phyloP scores from a whole-genome alignment of 129 eudicot genomes.

The Tanacetum coccineum region DNA sequence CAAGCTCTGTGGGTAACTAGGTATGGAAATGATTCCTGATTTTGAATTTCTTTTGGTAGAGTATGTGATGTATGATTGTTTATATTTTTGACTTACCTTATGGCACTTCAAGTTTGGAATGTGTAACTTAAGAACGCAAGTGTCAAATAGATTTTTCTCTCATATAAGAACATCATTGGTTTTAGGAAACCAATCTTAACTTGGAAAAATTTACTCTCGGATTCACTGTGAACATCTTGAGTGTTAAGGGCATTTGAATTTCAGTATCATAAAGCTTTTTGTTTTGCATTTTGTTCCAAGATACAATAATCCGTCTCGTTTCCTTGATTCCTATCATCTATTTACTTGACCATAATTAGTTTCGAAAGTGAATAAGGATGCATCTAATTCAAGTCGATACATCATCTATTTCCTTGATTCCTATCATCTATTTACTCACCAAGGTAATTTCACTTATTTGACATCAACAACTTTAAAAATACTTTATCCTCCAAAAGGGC shows the following conservation, averaged over 20 bases:
- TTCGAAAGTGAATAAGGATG: too few relatives aligned
- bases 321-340: too few relatives aligned
- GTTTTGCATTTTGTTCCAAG: background rate
- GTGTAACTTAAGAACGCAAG: slow-evolving; percentile 24
- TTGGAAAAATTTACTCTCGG: background rate
- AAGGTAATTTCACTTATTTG: too few relatives aligned
- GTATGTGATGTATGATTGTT: slow-evolving; percentile 25
- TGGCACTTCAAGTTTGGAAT: slow-evolving; percentile 1
- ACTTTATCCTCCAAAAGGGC: too few relatives aligned
- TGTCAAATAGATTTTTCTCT: slow-evolving; percentile 16
- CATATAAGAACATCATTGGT: slow-evolving; percentile 27
- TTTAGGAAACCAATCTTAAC: background rate
- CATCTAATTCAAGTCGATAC: too few relatives aligned
- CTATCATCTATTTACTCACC: too few relatives aligned
- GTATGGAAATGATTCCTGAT: slow-evolving; percentile 20
- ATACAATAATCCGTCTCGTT: too few relatives aligned
- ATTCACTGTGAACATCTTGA: background rate
- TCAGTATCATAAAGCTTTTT: background rate
- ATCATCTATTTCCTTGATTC: too few relatives aligned
- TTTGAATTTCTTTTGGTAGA: slow-evolving; percentile 8
- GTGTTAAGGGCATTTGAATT: background rate
- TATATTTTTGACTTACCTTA: slow-evolving; percentile 23
- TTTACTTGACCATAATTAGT: too few relatives aligned
- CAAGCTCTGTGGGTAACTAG: slow-evolving; percentile 16
- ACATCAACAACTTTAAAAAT: too few relatives aligned